Evolutionary conservation across 148 eudicot species (phyloP).

Genomic region (Rhododendron williamsianum): DNA sequence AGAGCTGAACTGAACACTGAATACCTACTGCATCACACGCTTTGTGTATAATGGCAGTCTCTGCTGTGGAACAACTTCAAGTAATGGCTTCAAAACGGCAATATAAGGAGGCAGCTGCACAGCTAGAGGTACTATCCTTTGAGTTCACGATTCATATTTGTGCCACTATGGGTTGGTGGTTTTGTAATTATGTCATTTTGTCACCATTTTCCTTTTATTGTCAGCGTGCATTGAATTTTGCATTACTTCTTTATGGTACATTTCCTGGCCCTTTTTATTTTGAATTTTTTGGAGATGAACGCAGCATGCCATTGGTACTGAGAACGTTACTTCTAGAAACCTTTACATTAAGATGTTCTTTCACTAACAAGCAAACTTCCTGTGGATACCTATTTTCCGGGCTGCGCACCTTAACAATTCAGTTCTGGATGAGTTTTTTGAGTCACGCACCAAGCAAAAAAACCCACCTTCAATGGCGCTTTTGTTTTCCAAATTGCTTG

Average conservation of each 20-base stretch:
- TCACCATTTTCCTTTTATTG: background rate
- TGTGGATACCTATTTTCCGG: background rate
- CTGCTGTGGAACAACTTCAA: conserved; percentile 98
- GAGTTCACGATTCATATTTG: background rate
- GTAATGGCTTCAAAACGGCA: conserved; percentile 98
- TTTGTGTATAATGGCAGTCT: conserved; percentile 49
- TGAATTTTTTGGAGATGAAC: background rate
- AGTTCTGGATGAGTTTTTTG: background rate
- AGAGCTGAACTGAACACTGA: background rate
- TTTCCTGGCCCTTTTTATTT: background rate
- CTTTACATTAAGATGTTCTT: background rate
- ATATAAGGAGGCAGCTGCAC: conserved; percentile 98
- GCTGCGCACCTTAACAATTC: background rate
- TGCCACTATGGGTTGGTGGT: background rate
- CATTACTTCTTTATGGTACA: background rate
- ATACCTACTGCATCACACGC: conserved; percentile 5
- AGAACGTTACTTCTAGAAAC: background rate
- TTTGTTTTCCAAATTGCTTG: too few species aligned
- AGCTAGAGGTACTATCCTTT: conserved; percentile 67
- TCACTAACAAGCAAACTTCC: background rate
- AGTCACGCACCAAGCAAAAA: too few species aligned
- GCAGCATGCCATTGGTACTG: background rate
- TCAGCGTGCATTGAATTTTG: background rate
- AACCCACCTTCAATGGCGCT: too few species aligned
- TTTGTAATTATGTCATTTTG: background rate